Base-by-base conservation (phyloP, 768 basidiomycete species). In the Panellus pusillus region DNA sequence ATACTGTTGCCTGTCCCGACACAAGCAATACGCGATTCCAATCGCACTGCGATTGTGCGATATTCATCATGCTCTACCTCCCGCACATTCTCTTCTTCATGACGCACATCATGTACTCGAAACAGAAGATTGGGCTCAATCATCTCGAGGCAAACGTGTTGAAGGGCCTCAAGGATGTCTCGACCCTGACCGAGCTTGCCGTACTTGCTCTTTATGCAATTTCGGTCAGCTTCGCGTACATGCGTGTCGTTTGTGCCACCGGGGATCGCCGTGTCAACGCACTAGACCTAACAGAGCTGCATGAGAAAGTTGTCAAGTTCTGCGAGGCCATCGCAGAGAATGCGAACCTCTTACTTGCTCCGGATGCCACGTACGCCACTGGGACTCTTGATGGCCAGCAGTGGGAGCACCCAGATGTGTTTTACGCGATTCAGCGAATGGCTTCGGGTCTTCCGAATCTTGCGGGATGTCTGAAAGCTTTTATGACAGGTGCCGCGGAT, bases 121-220 rank as follows among this genome's bases (percentile, higher is more conserved):
- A 77, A 52, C 55, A 52, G 4, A 62, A 55, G 0, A 54, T 52
- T 3, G 36, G n/a, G 0, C 62, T 68, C 28, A 77, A 58, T 13
- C 63, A 78, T 38, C 66, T 77, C 43, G 74, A 77, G 56, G 14
- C 53, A 4, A 75, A 75, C 50, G 15, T 73, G 5, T 51, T 20
- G 8, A 40, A 54, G 13, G 68, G 54, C 3, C 49, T 72, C 1
- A 42, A 63, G 1, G 61, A 67, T 50, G 37, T 54, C 3, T 47
- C 66, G 1, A 72, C 70, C 15, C 49, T 65, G 9, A 67, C 66
- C 20, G 50, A 51, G 35, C 50, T 51, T 35, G 14, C 1, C 15
- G 50, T 51, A 4, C 20, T 51, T 4, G 41, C 42, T 4, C 41
- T 51, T 24, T 51, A 51, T 14, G 31, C 42, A 3, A 35, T 27